These are phyloP conservation scores for Pelargonium fulgidum DNA, from an alignment of 441 rosid genomes.

Conservation along the genomic window DNA sequence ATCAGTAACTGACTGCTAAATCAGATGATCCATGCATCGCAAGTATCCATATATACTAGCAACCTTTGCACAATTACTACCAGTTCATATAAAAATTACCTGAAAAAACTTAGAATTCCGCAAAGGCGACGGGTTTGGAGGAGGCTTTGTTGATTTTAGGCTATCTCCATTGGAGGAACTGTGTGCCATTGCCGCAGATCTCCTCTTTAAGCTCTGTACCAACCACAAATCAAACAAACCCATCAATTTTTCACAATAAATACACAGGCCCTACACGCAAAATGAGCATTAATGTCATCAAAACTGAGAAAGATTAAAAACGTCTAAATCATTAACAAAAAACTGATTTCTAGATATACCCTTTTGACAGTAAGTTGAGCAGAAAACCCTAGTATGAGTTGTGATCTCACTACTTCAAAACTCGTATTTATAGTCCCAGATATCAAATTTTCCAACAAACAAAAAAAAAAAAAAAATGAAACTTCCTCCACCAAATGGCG, in stretches of 20 bases:
- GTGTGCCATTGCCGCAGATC: constrained; percentile 63
- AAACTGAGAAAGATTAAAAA: neutral
- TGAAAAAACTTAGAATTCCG: constrained; percentile 85
- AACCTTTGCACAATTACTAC: neutral
- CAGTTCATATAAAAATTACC: constrained; percentile 30
- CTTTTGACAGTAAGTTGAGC: constrained; percentile 19
- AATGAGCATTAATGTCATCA: neutral
- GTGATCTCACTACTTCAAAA: neutral
- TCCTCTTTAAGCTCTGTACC: constrained; percentile 25
- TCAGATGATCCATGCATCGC: too few species aligned
- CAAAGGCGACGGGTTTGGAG: constrained; percentile 88
- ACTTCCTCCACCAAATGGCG: constrained; percentile 26
- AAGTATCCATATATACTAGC: too few species aligned
- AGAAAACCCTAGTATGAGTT: constrained; percentile 18
- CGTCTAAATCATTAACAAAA: too few species aligned
- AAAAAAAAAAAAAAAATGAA: constrained; percentile 20
- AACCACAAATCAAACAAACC: constrained; percentile 2
- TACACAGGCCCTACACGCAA: neutral
- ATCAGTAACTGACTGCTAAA: too few species aligned
- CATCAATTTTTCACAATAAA: neutral
- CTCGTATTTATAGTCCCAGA: constrained; percentile 34
- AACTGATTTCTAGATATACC: constrained; percentile 1
- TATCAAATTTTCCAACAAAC: constrained; percentile 4
- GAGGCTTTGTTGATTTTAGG: constrained; percentile 47
- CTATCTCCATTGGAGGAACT: constrained; percentile 45